These are phyloP conservation scores for Davidsoniella virescens DNA, from an alignment of 2,329 filamentous ascomycete genomes.

Conservation along the genomic window DNA sequence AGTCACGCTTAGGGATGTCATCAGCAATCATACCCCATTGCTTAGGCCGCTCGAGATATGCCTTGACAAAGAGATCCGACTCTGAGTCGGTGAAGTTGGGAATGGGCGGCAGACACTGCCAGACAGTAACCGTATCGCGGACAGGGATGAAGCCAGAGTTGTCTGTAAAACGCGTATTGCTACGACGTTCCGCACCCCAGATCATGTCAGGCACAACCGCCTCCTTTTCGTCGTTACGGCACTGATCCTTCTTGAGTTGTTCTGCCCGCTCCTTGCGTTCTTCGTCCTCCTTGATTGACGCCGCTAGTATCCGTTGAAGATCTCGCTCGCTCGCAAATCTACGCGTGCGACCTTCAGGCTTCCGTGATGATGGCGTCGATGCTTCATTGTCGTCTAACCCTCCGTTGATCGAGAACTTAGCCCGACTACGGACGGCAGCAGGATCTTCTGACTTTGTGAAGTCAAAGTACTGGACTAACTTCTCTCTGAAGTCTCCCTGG, in stretches of 20 bases:
- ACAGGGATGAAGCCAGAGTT: slow-evolving; percentile 47
- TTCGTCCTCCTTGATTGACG: slow-evolving; percentile 54
- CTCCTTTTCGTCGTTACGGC: slow-evolving; percentile 55
- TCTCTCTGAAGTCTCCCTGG: slow-evolving; percentile 1
- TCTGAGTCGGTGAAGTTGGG: slow-evolving; percentile 64
- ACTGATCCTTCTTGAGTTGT: slow-evolving; percentile 48
- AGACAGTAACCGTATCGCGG: slow-evolving; percentile 50
- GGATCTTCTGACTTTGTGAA: slow-evolving; percentile 41
- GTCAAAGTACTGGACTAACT: slow-evolving; percentile 29
- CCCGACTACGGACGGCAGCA: slow-evolving; percentile 36
- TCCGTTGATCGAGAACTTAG: slow-evolving; percentile 30
- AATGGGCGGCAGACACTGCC: slow-evolving; percentile 54
- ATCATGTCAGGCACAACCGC: slow-evolving; percentile 58
- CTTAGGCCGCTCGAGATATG: slow-evolving; percentile 61
- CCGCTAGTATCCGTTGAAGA: slow-evolving; percentile 53
- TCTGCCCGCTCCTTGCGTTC: slow-evolving; percentile 52
- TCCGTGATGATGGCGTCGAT: slow-evolving; percentile 28
- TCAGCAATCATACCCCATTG: slow-evolving; percentile 68
- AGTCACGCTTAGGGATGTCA: slow-evolving; percentile 49
- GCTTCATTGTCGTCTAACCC: slow-evolving; percentile 17
- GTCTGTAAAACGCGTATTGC: slow-evolving; percentile 45
- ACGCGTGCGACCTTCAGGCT: slow-evolving; percentile 32
- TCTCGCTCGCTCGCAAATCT: slow-evolving; percentile 58
- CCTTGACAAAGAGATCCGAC: slow-evolving; percentile 52
- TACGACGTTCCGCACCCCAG: slow-evolving; percentile 42